A percentile compares a stretch with the other conserved stretches of the same genome.
Conservation (phyloP, 2,329 filamentous ascomycete species). For the Fusarium sp. region DNA sequence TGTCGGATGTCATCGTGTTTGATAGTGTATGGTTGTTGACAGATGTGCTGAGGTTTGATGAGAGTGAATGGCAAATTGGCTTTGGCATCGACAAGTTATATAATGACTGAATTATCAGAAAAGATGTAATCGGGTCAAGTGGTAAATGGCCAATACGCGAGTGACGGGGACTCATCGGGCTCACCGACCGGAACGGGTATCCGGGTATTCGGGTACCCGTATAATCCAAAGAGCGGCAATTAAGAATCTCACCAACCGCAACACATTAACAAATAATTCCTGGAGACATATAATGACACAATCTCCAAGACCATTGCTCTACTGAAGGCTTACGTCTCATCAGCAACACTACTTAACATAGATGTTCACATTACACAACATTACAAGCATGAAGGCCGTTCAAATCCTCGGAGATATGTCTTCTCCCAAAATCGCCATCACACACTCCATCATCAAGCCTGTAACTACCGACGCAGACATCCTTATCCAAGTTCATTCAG, state of each 20-base stretch:
- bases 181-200: not conserved
- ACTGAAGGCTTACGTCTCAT: not conserved
- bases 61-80: too few species aligned
- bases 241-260: rapidly evolving
- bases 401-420: slow-evolving; percentile 46
- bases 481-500: slow-evolving; percentile 49
- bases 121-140: not conserved
- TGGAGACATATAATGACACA: not conserved
- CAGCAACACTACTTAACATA: too few species aligned
- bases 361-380: too few species aligned
- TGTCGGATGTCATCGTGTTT: not conserved
- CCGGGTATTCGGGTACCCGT: slow-evolving; percentile 12
- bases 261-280: not conserved
- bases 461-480: slow-evolving; percentile 33
- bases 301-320: rapidly evolving
- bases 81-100: not conserved
- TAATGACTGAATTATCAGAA: not conserved
- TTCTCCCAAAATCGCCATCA: slow-evolving; percentile 33
- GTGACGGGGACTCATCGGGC: not conserved
- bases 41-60: not conserved
- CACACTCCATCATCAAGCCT: slow-evolving; percentile 32
- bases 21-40: not conserved
- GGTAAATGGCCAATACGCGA: too few species aligned
- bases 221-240: not conserved
- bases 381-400: slow-evolving; percentile 50